Evolutionary conservation across 129 eudicot species (phyloP).

Genomic region (Chrysanthemum seticuspe): DNA sequence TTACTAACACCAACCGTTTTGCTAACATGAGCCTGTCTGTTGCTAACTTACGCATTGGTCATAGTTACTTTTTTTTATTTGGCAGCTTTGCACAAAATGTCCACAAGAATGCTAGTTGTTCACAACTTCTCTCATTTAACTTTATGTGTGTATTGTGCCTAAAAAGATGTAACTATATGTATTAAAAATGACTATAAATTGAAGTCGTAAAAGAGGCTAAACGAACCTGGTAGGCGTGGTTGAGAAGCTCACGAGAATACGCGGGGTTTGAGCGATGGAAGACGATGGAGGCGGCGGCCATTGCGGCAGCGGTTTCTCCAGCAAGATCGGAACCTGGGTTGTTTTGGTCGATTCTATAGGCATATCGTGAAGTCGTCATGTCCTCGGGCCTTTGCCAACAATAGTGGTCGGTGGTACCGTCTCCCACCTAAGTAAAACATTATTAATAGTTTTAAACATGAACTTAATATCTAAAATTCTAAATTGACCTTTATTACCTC

Average conservation of each 20-base stretch:
- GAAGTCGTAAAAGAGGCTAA: not conserved
- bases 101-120: not conserved
- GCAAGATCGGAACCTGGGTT: conserved; percentile 84
- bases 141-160: not conserved
- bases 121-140: not conserved
- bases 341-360: conserved; percentile 58
- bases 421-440: conserved; percentile 55
- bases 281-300: conserved; percentile 73
- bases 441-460: too few relatives aligned
- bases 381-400: conserved; percentile 96
- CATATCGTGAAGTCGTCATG: conserved; percentile 74
- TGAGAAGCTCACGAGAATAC: conserved; percentile 58
- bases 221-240: conserved; percentile 64
- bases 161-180: not conserved
- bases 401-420: conserved; percentile 69
- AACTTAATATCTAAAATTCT: not conserved
- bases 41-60: conserved; percentile 25
- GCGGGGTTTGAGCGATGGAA: conserved; percentile 57
- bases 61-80: not conserved
- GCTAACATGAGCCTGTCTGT: conserved; percentile 19
- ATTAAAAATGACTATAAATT: not conserved
- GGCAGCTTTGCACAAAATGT: not conserved
- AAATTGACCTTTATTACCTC: not conserved
- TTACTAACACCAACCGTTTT: conserved; percentile 27
- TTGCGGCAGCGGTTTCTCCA: conserved; percentile 84